A percentile compares a stretch with the other conserved stretches of the same genome.
phyloP scores from a whole-genome alignment of 805 yeast genomes.

The Metschnikowia kunwiensis region DNA sequence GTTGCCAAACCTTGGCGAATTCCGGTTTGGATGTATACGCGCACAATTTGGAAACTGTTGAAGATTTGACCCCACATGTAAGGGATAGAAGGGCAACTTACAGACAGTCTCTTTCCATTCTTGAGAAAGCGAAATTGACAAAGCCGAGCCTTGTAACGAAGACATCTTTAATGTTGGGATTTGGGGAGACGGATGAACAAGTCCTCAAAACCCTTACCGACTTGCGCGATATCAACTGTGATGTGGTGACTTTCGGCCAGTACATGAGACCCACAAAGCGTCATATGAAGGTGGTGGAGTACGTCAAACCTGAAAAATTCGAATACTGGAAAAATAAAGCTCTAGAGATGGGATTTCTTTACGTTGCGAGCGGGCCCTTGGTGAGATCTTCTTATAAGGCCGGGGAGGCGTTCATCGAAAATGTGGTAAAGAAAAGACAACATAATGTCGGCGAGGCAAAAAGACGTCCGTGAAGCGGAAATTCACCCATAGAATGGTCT shows the following conservation, averaged over 20 bases:
- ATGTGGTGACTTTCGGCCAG: constrained; percentile 97
- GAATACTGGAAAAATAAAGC: constrained; percentile 91
- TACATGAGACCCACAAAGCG: constrained; percentile 99
- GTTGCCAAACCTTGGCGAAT: constrained; percentile 74
- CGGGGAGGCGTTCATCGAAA: constrained; percentile 96
- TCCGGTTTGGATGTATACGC: constrained; percentile 96
- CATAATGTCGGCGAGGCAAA: constrained; percentile 44
- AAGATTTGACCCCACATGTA: constrained; percentile 87
- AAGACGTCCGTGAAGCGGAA: too few relatives aligned
- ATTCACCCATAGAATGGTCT: too few relatives aligned
- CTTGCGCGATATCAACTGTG: constrained; percentile 73
- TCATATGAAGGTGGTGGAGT: constrained; percentile 97
- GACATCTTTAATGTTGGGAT: constrained; percentile 93
- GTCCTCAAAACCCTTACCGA: constrained; percentile 70
- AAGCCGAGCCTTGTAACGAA: constrained; percentile 80
- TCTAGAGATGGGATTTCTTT: constrained; percentile 83
- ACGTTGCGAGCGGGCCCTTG: constrained; percentile 96
- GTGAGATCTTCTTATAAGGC: constrained; percentile 97
- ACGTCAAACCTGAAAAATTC: constrained; percentile 89
- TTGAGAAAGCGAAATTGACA: constrained; percentile 74
- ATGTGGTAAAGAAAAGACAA: constrained; percentile 75
- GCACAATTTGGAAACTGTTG: constrained; percentile 95
- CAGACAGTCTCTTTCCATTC: constrained; percentile 77
- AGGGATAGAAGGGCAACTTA: constrained; percentile 97
- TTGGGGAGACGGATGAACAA: constrained; percentile 95